Base-by-base conservation (phyloP, 257 asterid species). In the Primulina huaijiensis region DNA sequence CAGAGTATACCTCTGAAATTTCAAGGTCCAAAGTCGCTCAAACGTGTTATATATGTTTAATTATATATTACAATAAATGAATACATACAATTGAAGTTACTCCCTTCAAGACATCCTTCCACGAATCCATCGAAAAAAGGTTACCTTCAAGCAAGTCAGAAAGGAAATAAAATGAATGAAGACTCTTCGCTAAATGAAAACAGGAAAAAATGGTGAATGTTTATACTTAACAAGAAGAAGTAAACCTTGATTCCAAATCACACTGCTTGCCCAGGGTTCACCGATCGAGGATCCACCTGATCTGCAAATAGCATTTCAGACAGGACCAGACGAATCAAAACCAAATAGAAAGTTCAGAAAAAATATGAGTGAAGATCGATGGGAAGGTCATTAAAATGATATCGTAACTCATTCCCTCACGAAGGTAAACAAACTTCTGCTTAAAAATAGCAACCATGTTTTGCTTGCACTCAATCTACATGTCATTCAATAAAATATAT, bases 81-180 rank as follows among this genome's bases (percentile, higher is more conserved):
- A 71, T 74, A 86, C 98, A 56, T 84, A 92, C 98, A 74, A 92
- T 74, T 74, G 98, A 88, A 62, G 96, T 90, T 61, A 90, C 97
- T 83, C 97, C 98, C 76, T 90, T 84, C 81, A 92, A 84, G 19
- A 84, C 95, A 78, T 90, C 95, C 88, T 90, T 90, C 97, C 90
- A 90, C 19, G 97, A 90, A 62, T 90, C 90, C 14, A 84, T 73
- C 14, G 89, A 83, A 64, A 90, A 87, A 38, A 92, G 95, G 82
- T 92, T 82, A 76, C 98, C 98, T 92, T 75, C 75, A 73, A 72
- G 74, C 66, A 80, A 60, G 29, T 68, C 58, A 76, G 65, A 67
- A 33, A 19, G 59, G 64, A 74, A 81, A 53, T 30, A 69, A 68
- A 75, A 72, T 60, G 43, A 69, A 25, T 62, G 69, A 29, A 63